Percentiles rank a stretch among this genome's conserved stretches.
Evolutionary conservation across 495 filamentous ascomycete genomes (phyloP).

Genomic region (Hyaloscypha hepaticicola): DNA sequence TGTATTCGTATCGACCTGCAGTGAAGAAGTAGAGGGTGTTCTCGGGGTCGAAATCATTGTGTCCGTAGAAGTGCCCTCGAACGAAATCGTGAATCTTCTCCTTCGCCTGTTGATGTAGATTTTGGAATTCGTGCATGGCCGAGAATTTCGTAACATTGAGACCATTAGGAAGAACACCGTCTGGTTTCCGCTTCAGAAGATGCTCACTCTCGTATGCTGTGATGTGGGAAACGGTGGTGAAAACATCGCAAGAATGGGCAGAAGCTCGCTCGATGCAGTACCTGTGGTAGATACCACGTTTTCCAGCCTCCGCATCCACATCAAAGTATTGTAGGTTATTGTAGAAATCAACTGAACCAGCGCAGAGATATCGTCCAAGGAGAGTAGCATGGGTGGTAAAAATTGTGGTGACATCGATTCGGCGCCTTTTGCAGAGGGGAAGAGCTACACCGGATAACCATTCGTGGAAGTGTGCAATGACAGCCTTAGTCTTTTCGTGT

Average conservation of each 20-base stretch:
- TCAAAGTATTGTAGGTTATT: slow-evolving; percentile 98
- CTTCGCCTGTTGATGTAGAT: slow-evolving; percentile 92
- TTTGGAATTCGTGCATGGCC: slow-evolving; percentile 98
- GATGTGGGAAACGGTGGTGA: slow-evolving; percentile 98
- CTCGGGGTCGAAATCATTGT: slow-evolving; percentile 93
- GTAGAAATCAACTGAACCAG: slow-evolving; percentile 97
- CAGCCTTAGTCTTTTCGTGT: slow-evolving; percentile 84
- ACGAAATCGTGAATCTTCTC: slow-evolving; percentile 98
- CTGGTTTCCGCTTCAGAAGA: slow-evolving; percentile 94
- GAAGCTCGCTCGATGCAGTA: slow-evolving; percentile 97
- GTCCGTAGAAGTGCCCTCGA: slow-evolving; percentile 96
- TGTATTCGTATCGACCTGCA: slow-evolving; percentile 92
- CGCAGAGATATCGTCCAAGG: slow-evolving; percentile 92
- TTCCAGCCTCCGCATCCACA: slow-evolving; percentile 93
- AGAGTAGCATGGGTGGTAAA: slow-evolving; percentile 98
- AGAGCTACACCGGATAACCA: slow-evolving; percentile 97
- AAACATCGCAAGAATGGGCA: slow-evolving; percentile 89
- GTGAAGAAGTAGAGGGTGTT: slow-evolving; percentile 99
- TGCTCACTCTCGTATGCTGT: slow-evolving; percentile 98
- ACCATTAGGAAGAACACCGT: slow-evolving; percentile 93
- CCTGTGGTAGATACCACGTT: slow-evolving; percentile 96
- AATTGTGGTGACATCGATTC: slow-evolving; percentile 96
- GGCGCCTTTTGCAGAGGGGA: slow-evolving; percentile 85
- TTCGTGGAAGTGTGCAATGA: slow-evolving; percentile 98
- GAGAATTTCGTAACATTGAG: slow-evolving; percentile 99